These are phyloP conservation scores for Guadua angustifolia DNA, from an alignment of 176 grass and related monocot genomes.

Conservation along the genomic window DNA sequence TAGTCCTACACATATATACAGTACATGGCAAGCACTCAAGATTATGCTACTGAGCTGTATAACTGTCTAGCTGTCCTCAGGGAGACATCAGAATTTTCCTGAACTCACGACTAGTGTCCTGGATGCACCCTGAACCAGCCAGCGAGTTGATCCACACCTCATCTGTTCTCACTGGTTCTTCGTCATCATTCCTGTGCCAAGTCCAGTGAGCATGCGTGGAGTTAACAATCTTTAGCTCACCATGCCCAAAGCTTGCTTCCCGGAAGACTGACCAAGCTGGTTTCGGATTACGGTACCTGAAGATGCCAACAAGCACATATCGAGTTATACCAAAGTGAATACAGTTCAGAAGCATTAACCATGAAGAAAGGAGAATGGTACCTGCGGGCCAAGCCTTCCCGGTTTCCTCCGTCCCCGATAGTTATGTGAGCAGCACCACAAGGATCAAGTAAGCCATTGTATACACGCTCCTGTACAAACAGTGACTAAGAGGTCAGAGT, in stretches of 20 bases:
- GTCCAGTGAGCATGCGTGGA: conserved; percentile 86
- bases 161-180: conserved; percentile 77
- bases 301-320: background rate
- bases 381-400: conserved; percentile 87
- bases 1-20: conserved; percentile 38
- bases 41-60: background rate
- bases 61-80: conserved; percentile 34
- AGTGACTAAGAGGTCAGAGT: background rate
- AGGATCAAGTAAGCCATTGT: conserved; percentile 61
- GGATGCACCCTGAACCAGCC: conserved; percentile 55
- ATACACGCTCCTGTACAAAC: conserved; percentile 61
- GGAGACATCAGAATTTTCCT: conserved; percentile 79
- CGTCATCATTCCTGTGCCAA: conserved; percentile 93
- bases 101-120: conserved; percentile 39
- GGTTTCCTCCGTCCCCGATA: conserved; percentile 92
- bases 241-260: conserved; percentile 96
- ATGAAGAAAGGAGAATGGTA: conserved; percentile 27
- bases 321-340: background rate
- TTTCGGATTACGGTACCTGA: conserved; percentile 77
- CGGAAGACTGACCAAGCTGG: conserved; percentile 93
- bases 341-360: background rate
- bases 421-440: conserved; percentile 92
- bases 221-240: conserved; percentile 77
- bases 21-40: conserved; percentile 8
- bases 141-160: conserved; percentile 88